phyloP scores from a whole-genome alignment of 2,329 filamentous ascomycete species.

The Endothia cerciana region DNA sequence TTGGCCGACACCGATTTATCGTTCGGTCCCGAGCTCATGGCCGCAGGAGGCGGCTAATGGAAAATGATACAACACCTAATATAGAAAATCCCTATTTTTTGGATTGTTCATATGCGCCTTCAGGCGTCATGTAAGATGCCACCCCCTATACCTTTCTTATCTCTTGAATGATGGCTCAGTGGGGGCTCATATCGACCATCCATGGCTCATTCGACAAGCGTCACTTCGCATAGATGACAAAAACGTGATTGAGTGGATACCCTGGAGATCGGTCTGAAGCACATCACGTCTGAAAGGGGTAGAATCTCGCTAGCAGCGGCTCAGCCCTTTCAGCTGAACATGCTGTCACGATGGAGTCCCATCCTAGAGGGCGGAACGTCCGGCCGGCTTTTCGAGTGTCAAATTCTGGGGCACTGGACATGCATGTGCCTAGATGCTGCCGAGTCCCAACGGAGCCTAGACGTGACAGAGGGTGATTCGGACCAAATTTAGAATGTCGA shows the following conservation, averaged over 20 bases:
- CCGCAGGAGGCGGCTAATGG: too few species aligned
- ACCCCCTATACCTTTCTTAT: background rate
- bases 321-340: conserved; percentile 1
- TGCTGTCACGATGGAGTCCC: background rate
- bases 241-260: background rate
- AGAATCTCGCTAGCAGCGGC: background rate
- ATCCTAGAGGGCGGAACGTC: background rate
- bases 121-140: too few species aligned
- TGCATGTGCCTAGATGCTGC: background rate
- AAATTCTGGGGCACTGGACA: background rate
- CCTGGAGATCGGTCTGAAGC: background rate
- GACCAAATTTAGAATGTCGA: too few species aligned
- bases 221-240: background rate
- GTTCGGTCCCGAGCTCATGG: too few species aligned
- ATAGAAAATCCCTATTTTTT: too few species aligned
- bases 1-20: too few species aligned
- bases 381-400: background rate
- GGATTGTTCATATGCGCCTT: too few species aligned
- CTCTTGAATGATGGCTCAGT: background rate
- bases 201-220: background rate
- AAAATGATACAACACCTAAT: too few species aligned
- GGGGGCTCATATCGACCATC: background rate
- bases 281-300: background rate
- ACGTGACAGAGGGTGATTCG: background rate
- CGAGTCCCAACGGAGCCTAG: background rate